Conservation (phyloP, 441 rosid species). For the Aquilaria agallochum region DNA sequence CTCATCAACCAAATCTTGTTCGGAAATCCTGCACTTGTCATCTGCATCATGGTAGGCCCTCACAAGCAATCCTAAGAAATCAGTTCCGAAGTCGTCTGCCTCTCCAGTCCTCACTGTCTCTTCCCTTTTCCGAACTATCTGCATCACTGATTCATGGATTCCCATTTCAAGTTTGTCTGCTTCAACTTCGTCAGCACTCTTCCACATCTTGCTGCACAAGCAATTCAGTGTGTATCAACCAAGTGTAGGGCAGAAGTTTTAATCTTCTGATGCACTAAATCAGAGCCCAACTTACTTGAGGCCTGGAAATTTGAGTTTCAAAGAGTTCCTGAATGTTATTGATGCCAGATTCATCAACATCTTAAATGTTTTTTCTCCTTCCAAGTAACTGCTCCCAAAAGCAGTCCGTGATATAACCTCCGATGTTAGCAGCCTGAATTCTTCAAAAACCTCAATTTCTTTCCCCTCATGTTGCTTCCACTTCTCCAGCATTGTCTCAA, state of each 20-base stretch:
- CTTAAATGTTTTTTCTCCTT: slow-evolving; percentile 34
- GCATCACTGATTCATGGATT: slow-evolving; percentile 22
- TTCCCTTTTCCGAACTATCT: slow-evolving; percentile 41
- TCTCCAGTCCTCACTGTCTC: slow-evolving; percentile 19
- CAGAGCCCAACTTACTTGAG: slow-evolving; percentile 18
- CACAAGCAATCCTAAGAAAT: slow-evolving; percentile 37
- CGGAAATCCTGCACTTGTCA: slow-evolving; percentile 13
- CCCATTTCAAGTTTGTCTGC: slow-evolving; percentile 29
- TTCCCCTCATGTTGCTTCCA: slow-evolving; percentile 27
- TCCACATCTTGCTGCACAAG: slow-evolving; percentile 23
- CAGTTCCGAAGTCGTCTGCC: slow-evolving; percentile 24
- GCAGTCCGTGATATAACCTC: slow-evolving; percentile 39
- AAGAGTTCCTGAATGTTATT: slow-evolving; percentile 1
- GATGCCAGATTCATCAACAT: slow-evolving; percentile 21
- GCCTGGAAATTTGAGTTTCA: slow-evolving; percentile 18
- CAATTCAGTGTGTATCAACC: neutral
- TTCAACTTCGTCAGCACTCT: slow-evolving; percentile 34
- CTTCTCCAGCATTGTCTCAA: slow-evolving; percentile 30
- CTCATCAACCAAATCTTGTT: slow-evolving; percentile 36
- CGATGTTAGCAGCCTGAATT: slow-evolving; percentile 28
- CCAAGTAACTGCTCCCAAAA: slow-evolving; percentile 34
- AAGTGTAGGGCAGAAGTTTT: too few species aligned
- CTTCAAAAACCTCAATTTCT: slow-evolving; percentile 30
- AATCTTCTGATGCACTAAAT: neutral
- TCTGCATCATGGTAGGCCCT: slow-evolving; percentile 24